These are phyloP conservation scores for Mrakia blollopis DNA, from an alignment of 768 basidiomycete species.

Conservation along the genomic window DNA sequence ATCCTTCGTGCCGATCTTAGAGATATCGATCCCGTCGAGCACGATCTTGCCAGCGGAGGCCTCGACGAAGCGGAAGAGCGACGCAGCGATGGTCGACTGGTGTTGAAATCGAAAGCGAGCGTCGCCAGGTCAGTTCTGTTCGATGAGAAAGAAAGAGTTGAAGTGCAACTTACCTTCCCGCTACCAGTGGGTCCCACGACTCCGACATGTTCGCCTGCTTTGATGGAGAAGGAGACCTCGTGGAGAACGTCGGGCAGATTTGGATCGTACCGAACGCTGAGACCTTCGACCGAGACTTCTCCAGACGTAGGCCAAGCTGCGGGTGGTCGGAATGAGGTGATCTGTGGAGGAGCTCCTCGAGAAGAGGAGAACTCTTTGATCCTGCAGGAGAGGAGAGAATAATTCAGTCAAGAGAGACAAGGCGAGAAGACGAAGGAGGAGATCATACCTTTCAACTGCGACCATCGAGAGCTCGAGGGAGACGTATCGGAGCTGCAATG, in stretches of 20 bases:
- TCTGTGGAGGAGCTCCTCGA: conserved; percentile 47
- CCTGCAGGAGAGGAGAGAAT: conserved; percentile 70
- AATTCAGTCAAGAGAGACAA: conserved; percentile 38
- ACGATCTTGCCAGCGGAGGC: conserved; percentile 36
- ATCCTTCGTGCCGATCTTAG: conserved; percentile 24
- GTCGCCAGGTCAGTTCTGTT: not conserved
- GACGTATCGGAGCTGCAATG: conserved; percentile 31
- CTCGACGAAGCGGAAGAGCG: conserved; percentile 40
- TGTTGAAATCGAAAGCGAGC: conserved; percentile 32
- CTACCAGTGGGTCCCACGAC: conserved; percentile 41
- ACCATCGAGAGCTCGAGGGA: conserved; percentile 43
- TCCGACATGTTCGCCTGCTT: conserved; percentile 40
- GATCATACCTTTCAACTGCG: conserved; percentile 57
- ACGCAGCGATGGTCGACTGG: conserved; percentile 40
- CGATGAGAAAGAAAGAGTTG: not conserved
- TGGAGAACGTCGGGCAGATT: conserved; percentile 53
- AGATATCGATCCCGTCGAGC: conserved; percentile 40
- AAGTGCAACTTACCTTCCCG: conserved; percentile 6
- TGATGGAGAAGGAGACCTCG: conserved; percentile 37
- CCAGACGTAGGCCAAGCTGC: conserved; percentile 67
- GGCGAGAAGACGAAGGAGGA: not conserved
- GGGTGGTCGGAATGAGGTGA: conserved; percentile 72
- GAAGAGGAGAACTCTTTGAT: conserved; percentile 87
- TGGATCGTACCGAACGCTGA: conserved; percentile 59
- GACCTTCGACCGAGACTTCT: conserved; percentile 61